Base-by-base conservation (phyloP, 78 protist genomes). In the Dictyostelium discoideum region DNA sequence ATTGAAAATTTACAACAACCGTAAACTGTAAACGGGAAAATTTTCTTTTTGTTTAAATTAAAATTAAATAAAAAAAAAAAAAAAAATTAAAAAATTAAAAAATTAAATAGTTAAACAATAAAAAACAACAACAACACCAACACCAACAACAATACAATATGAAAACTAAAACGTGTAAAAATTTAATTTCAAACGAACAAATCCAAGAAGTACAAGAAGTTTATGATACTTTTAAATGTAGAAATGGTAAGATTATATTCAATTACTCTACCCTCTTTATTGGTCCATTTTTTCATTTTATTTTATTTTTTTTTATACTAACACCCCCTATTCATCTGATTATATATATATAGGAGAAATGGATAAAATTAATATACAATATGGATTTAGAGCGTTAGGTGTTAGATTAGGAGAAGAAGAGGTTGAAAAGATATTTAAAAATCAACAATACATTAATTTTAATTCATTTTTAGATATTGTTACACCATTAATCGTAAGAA, bases 161-260 rank as follows among this genome's bases (percentile, higher is more conserved):
- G 76, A 67, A 67, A 67, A 67, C 76, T 20, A 67, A 67, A 67
- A 67, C 76, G 24, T 67, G 76, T 67, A 67, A 67, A 67, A 67
- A 67, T 67, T 67, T 67, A 67, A 67, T 67, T 24, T 67, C 76
- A 3, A 67, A 67, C 10, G 76, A 67, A 9, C 76, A 67, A 67
- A 67, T 67, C 11, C 14, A 67, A 67, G 76, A 67, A 11, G 76
- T 67, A 24, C 29, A 67, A 67, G 76, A 67, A n/a, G 76, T 67
- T 1, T 67, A 24, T 67, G 76, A 67, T n/a, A 67, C 76, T 2
- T 67, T 67, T 67, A 67, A 67, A 67, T 67, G 76, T 67, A 67
- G 76, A 67, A 67, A 67, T 67, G 76, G 76, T 67, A 67, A n/a
- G 14, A 67, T 8, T 3, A 65, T 39, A 65, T 39, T 32, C 37